Evolutionary conservation across 2,329 filamentous ascomycete genomes (phyloP).

Genomic region (Acarospora socialis): DNA sequence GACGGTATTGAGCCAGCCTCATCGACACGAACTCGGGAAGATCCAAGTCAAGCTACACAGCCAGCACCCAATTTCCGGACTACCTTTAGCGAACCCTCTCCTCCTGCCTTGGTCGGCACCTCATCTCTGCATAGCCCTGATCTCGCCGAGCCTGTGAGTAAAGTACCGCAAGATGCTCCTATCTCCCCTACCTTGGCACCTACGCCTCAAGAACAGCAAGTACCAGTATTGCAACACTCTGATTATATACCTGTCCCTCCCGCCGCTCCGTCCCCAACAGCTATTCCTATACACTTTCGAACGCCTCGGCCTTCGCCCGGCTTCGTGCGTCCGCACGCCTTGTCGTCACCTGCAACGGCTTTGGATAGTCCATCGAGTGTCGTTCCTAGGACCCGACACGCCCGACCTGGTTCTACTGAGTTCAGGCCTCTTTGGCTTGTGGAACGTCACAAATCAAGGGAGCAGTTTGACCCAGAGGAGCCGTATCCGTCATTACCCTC

Average conservation of each 20-base stretch:
- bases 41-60: too few species aligned
- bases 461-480: constrained; percentile 26
- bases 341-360: constrained; percentile 23
- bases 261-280: constrained; percentile 34
- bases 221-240: too few species aligned
- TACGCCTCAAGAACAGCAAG: too few species aligned
- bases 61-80: too few species aligned
- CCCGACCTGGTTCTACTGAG: constrained; percentile 36
- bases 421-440: constrained; percentile 64
- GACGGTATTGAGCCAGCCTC: constrained; percentile 8
- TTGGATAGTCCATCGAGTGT: constrained; percentile 29
- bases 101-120: too few species aligned
- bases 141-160: too few species aligned
- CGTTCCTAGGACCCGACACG: constrained; percentile 26
- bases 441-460: constrained; percentile 43
- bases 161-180: too few species aligned
- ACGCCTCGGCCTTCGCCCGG: constrained; percentile 34
- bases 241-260: too few species aligned
- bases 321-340: constrained; percentile 27
- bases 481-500: constrained; percentile 36
- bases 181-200: too few species aligned
- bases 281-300: constrained; percentile 42
- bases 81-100: too few species aligned
- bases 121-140: too few species aligned
- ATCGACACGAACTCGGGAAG: neutral